Evolutionary conservation across 176 grass and related monocot genomes (phyloP).

Genomic region (Lolium perenne): DNA sequence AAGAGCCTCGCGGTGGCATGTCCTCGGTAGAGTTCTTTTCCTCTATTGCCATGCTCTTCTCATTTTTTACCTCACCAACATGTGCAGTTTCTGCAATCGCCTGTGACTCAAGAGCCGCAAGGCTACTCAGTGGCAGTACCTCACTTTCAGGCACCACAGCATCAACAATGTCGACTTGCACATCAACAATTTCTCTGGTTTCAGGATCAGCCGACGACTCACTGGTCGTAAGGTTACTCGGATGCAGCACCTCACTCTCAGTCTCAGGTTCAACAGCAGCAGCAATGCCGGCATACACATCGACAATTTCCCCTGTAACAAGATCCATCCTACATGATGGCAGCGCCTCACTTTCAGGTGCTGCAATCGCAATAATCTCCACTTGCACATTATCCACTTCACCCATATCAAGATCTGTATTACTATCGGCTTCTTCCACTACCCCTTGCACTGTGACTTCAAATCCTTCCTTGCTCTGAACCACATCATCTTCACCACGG

Average conservation of each 20-base stretch:
- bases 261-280: not conserved
- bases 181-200: not conserved
- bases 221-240: not conserved
- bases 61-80: not conserved
- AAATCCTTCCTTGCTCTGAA: not conserved
- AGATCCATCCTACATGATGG: not conserved
- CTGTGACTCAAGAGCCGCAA: not conserved
- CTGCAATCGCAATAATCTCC: not conserved
- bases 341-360: conserved; percentile 6
- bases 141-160: not conserved
- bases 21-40: not conserved
- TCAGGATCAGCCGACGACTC: not conserved
- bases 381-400: not conserved
- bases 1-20: not conserved
- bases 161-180: not conserved
- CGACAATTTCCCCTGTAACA: not conserved
- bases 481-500: not conserved
- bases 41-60: not conserved
- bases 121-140: not conserved
- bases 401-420: not conserved
- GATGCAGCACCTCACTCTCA: not conserved
- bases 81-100: not conserved
- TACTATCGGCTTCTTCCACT: not conserved
- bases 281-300: not conserved
- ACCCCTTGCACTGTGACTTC: not conserved